Evolutionary conservation across 2,329 filamentous ascomycete genomes (phyloP).

Genomic region (Aspergillus intermedius): DNA sequence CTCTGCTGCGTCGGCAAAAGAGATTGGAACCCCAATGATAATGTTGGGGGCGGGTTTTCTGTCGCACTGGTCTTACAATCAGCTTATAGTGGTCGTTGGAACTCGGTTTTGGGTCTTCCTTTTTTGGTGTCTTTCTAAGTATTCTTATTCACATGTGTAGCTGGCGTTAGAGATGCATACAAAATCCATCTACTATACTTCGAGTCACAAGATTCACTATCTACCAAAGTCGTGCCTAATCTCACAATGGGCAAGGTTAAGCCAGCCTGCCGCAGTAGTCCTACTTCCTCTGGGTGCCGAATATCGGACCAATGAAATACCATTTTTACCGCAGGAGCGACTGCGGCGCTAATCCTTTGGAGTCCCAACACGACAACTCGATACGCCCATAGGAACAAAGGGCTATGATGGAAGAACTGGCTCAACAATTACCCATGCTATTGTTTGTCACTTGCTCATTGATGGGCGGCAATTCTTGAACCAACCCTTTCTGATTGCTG

Average conservation of each 20-base stretch:
- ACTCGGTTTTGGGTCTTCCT: neutral
- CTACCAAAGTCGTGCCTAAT: neutral
- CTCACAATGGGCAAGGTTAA: neutral
- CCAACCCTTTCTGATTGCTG: neutral
- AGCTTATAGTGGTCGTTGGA: neutral
- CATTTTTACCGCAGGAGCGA: neutral
- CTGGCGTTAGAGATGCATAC: neutral
- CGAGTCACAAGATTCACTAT: neutral
- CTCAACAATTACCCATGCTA: neutral
- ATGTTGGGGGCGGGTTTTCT: neutral
- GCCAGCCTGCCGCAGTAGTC: neutral
- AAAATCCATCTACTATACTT: neutral
- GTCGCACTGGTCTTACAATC: neutral
- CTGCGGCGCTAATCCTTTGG: neutral
- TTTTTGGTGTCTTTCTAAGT: neutral
- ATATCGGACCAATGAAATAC: neutral
- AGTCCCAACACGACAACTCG: neutral
- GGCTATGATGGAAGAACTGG: neutral
- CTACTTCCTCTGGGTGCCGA: neutral
- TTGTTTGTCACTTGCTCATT: neutral
- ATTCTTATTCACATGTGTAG: neutral
- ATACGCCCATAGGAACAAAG: neutral
- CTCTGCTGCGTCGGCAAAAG: slow-evolving; percentile 1
- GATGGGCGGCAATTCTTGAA: neutral
- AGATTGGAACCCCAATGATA: neutral